Percentiles rank a stretch among this genome's conserved stretches.
Evolutionary conservation across 805 yeast genomes (phyloP).

Genomic region (Dipodascopsis uninucleata): DNA sequence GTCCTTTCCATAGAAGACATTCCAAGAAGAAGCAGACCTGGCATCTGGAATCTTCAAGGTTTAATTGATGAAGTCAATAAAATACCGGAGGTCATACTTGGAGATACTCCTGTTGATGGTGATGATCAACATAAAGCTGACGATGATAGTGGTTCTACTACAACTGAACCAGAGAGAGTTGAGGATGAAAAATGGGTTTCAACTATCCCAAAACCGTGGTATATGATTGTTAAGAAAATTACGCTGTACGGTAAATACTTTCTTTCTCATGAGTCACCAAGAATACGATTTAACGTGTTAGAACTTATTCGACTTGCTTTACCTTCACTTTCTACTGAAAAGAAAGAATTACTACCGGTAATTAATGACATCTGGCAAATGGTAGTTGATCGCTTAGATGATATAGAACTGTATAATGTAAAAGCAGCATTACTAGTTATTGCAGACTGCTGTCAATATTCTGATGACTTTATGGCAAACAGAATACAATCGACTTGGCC

Average conservation of each 20-base stretch:
- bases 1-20: slow-evolving; percentile 9
- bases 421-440: slow-evolving; percentile 35
- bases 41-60: slow-evolving; percentile 26
- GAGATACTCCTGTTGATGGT: slow-evolving; percentile 32
- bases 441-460: slow-evolving; percentile 29
- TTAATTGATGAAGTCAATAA: slow-evolving; percentile 29
- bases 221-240: slow-evolving; percentile 56
- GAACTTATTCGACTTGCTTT: slow-evolving; percentile 44
- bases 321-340: slow-evolving; percentile 53
- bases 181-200: slow-evolving; percentile 56
- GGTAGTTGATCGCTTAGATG: slow-evolving; percentile 34
- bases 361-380: slow-evolving; percentile 55
- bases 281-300: slow-evolving; percentile 55
- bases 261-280: slow-evolving; percentile 61
- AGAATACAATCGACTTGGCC: slow-evolving; percentile 31
- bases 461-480: slow-evolving; percentile 38
- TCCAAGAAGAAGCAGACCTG: slow-evolving; percentile 11
- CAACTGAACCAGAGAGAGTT: slow-evolving; percentile 1
- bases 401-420: slow-evolving; percentile 35
- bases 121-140: slow-evolving; percentile 13
- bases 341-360: slow-evolving; percentile 46
- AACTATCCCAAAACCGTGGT: slow-evolving; percentile 59
- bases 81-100: slow-evolving; percentile 33
- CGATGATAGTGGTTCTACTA: neutral
- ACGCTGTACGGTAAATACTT: slow-evolving; percentile 65